A percentile compares a stretch with the other conserved stretches of the same genome.
phyloP scores from a whole-genome alignment of 352 stramenopile genomes.

The Phytopythium boreale region DNA sequence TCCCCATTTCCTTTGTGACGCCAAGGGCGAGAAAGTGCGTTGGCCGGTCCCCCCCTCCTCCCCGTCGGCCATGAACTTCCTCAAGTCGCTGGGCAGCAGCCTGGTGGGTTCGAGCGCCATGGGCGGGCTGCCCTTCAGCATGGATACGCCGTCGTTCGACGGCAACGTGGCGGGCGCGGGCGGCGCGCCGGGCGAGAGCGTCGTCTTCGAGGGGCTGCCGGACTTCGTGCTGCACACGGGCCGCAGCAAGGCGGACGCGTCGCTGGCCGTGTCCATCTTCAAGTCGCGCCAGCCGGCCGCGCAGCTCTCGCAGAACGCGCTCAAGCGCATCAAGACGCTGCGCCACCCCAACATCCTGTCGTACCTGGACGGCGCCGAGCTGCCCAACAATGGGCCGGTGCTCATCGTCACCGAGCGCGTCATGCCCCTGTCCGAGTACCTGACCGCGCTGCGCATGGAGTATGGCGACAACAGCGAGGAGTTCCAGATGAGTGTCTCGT shows the following conservation, averaged over 20 bases:
- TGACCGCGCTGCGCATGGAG: constrained; percentile 68
- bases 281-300: constrained; percentile 82
- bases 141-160: constrained; percentile 36
- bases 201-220: constrained; percentile 58
- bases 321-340: constrained; percentile 91
- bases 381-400: constrained; percentile 81
- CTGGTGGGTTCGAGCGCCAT: constrained; percentile 67
- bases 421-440: constrained; percentile 85
- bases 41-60: no score
- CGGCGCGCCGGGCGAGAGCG: constrained; percentile 25
- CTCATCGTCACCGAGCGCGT: constrained; percentile 95
- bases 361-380: constrained; percentile 80
- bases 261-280: constrained; percentile 88
- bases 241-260: constrained; percentile 78
- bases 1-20: no score
- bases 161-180: constrained; percentile 45
- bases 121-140: constrained; percentile 68
- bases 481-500: constrained; percentile 87
- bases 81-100: constrained; percentile 77
- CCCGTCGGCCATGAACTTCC: constrained; percentile 71
- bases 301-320: constrained; percentile 87
- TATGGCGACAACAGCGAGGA: constrained; percentile 59
- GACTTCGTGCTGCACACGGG: constrained; percentile 88
- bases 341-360: constrained; percentile 93
- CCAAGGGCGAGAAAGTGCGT: no score